A percentile compares a stretch with the other conserved stretches of the same genome.
Evolutionary conservation across 164 flowering plant species (phyloP).

Genomic region (Aristolochia contorta): DNA sequence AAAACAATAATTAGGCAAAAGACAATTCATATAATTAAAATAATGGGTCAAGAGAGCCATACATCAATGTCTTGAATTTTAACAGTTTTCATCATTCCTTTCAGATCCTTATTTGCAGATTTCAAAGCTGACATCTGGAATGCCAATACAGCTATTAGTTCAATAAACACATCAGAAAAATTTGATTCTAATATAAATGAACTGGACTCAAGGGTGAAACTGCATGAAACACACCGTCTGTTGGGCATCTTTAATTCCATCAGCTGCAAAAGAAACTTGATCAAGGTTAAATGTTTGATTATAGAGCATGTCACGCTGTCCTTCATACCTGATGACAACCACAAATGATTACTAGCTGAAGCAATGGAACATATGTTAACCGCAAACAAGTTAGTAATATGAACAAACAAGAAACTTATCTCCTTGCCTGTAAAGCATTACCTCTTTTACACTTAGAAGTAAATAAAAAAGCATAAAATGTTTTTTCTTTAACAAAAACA

Average conservation of each 20-base stretch:
- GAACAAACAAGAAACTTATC: no score
- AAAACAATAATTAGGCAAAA: no score
- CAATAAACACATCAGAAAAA: background rate
- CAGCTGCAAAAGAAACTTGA: conserved; percentile 94
- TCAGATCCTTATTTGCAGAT: conserved; percentile 75
- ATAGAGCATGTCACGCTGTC: conserved; percentile 95
- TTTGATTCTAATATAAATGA: background rate
- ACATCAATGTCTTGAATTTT: conserved; percentile 90
- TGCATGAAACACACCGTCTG: conserved; percentile 61
- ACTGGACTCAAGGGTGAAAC: background rate
- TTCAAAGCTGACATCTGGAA: conserved; percentile 78
- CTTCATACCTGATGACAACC: conserved; percentile 73
- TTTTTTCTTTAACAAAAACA: no score
- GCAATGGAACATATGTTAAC: no score
- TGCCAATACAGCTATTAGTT: conserved; percentile 4
- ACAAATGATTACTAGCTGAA: no score
- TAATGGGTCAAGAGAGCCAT: conserved; percentile 6
- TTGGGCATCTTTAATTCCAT: conserved; percentile 95
- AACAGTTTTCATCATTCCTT: conserved; percentile 89
- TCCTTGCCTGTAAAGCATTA: no score
- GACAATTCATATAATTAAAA: background rate
- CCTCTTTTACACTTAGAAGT: no score
- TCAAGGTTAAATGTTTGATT: conserved; percentile 97
- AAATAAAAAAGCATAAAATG: no score
- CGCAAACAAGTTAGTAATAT: no score